Evolutionary conservation across 768 basidiomycete genomes (phyloP).

Genomic region (Paxillus rubicundulus): DNA sequence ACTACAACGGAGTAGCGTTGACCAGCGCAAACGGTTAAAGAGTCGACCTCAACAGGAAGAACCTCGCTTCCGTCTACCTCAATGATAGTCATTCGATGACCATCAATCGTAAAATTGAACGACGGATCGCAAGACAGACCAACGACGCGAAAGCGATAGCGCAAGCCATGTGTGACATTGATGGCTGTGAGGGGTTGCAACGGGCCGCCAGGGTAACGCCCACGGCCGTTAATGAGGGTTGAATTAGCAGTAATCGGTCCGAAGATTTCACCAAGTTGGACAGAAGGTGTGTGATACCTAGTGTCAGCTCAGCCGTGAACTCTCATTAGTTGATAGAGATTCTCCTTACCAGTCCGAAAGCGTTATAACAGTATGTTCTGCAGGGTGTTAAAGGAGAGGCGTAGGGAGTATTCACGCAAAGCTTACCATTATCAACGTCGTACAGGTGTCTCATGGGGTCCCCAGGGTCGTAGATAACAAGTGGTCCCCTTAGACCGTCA

Average conservation of each 20-base stretch:
- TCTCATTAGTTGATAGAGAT: not conserved
- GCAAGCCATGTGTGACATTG: slow-evolving; percentile 36
- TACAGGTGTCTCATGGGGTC: slow-evolving; percentile 43
- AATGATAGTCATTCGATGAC: slow-evolving; percentile 50
- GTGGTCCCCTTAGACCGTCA: slow-evolving; percentile 42
- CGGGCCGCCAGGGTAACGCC: slow-evolving; percentile 46
- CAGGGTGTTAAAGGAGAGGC: not conserved
- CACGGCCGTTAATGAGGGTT: slow-evolving; percentile 52
- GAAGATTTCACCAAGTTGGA: slow-evolving; percentile 8
- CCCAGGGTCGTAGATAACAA: slow-evolving; percentile 44
- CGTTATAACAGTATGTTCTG: slow-evolving; percentile 45
- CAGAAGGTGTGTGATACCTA: slow-evolving; percentile 38
- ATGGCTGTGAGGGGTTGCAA: slow-evolving; percentile 41
- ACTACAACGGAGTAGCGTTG: slow-evolving; percentile 48
- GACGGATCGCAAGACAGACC: slow-evolving; percentile 45
- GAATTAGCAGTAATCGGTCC: slow-evolving; percentile 29
- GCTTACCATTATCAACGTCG: slow-evolving; percentile 45
- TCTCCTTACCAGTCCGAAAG: slow-evolving; percentile 44
- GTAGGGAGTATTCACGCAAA: not conserved
- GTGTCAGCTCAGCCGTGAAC: slow-evolving; percentile 6
- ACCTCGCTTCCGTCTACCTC: slow-evolving; percentile 49
- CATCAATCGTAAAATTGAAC: slow-evolving; percentile 45
- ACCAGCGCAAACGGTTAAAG: slow-evolving; percentile 29
- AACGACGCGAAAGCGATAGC: slow-evolving; percentile 57
- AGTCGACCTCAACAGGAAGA: slow-evolving; percentile 42